Evolutionary conservation across 768 basidiomycete species (phyloP).

Genomic region (Kwoniella sp.): DNA sequence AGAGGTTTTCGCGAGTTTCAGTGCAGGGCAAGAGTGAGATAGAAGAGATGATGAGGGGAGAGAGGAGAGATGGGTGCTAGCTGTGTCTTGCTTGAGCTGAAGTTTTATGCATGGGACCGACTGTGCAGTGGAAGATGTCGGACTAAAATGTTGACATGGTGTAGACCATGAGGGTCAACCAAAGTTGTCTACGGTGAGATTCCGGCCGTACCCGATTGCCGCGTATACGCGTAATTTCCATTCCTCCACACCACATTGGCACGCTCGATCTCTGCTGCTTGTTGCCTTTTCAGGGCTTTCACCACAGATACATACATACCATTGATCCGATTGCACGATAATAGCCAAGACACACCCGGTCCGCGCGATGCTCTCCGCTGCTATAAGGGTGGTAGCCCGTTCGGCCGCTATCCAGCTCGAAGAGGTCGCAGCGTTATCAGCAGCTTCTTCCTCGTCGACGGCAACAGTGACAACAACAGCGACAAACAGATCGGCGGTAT

Average conservation of each 20-base stretch:
- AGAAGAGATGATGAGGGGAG: conserved; percentile 3
- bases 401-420: conserved; percentile 48
- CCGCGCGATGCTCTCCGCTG: conserved; percentile 34
- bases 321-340: background rate
- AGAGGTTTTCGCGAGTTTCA: background rate
- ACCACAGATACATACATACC: background rate
- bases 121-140: background rate
- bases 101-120: background rate
- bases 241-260: too few relatives aligned
- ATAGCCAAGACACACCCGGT: too few relatives aligned
- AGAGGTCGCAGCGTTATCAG: conserved; percentile 35
- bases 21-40: background rate
- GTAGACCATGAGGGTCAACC: background rate
- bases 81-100: background rate
- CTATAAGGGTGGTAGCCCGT: conserved; percentile 40
- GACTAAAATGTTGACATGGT: background rate
- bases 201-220: conserved; percentile 1
- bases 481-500: background rate
- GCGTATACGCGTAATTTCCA: background rate
- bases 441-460: background rate
- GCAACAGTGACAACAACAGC: background rate
- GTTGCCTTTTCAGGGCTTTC: background rate
- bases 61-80: background rate
- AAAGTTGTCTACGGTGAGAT: too few relatives aligned
- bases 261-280: too few relatives aligned